A percentile compares a stretch with the other conserved stretches of the same genome.
These are phyloP conservation scores for Phyllosticta capitalensis DNA, from an alignment of 2,329 filamentous ascomycete genomes.

Conservation along the genomic window DNA sequence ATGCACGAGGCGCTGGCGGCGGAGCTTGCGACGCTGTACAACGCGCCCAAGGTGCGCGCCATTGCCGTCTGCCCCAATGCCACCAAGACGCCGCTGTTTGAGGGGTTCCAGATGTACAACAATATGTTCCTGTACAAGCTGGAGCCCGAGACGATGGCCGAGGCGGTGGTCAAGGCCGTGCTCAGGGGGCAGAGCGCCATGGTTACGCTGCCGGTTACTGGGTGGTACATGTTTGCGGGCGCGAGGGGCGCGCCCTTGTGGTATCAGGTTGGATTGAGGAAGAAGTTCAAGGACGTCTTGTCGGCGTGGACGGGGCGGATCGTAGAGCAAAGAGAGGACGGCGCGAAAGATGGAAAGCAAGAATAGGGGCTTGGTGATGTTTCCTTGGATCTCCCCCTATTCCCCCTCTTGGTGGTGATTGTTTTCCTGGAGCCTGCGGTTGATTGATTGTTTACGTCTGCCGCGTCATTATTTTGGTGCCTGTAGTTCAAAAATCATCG, in stretches of 20 bases:
- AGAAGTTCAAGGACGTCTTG: slow-evolving; percentile 28
- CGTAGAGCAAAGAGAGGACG: slow-evolving; percentile 21
- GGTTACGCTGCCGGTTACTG: slow-evolving; percentile 43
- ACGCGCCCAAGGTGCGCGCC: slow-evolving; percentile 54
- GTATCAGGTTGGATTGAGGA: slow-evolving; percentile 47
- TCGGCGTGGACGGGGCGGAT: slow-evolving; percentile 27
- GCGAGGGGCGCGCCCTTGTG: slow-evolving; percentile 51
- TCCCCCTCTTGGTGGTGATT: too few species aligned
- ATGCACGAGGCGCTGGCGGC: slow-evolving; percentile 55
- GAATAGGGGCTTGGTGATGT: neutral
- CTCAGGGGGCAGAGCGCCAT: slow-evolving; percentile 48
- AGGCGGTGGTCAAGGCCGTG: slow-evolving; percentile 52
- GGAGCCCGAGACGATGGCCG: slow-evolving; percentile 54
- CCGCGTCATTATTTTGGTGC: too few species aligned
- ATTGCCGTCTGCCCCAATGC: slow-evolving; percentile 57
- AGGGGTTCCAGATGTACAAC: slow-evolving; percentile 43
- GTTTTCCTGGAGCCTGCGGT: too few species aligned
- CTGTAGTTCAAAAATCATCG: too few species aligned
- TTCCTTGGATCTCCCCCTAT: too few species aligned
- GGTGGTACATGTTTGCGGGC: slow-evolving; percentile 24
- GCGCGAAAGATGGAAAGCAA: neutral
- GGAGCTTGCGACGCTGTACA: slow-evolving; percentile 43
- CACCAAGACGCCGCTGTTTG: slow-evolving; percentile 52
- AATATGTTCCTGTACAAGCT: slow-evolving; percentile 46
- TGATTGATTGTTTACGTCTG: too few species aligned